Base-by-base conservation (phyloP, 768 basidiomycete genomes). In the Suillus subalutaceus region DNA sequence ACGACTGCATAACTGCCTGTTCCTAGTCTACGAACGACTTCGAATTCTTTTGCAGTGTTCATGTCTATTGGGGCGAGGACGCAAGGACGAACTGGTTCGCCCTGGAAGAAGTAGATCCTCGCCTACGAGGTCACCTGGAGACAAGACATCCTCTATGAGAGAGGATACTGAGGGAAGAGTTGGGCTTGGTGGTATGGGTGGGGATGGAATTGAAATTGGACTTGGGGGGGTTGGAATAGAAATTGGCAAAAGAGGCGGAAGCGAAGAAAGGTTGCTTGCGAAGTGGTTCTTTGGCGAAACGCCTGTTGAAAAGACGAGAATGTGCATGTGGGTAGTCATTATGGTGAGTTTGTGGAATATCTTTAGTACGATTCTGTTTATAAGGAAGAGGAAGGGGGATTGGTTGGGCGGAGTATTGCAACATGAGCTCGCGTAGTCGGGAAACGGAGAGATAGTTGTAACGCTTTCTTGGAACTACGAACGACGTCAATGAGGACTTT, bases 1-100 rank as follows among this genome's bases (percentile, higher is more conserved):
- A 97, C 96, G 72, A 95, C 92, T 18, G 96, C 96, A 75, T 97
- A 97, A 68, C 90, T 92, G 71, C 96, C 96, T 0, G 92, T 89
- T 59, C 96, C 96, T 62, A 97, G 87, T 68, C 87, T 88, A 65
- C 92, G 83, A 70, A 96, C 86, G 75, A 98, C 94, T 80, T 94
- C 86, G 67, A 96, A 94, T 69, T 89, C 88, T 26, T 77, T 80
- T 18, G 88, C 89, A 66, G 81, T 76, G 66, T 82, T 72, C 53
- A 69, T 71, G 37, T 75, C 72, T 60, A 78, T 74, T 30, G 73
- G 75, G 2, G 78, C 73, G 32, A 76, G 83, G 59, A 91, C 86
- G 7, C 41, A 60, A 62, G 88, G 83, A 64, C 84, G 82, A 56
- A 94, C 85, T 43, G 73, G 72, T 76, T 94, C 87, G 56, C 87